Percentiles rank a stretch among this genome's conserved stretches.
Conservation (phyloP, 306 rosid genomes). For the Phaseolus lunatus region DNA sequence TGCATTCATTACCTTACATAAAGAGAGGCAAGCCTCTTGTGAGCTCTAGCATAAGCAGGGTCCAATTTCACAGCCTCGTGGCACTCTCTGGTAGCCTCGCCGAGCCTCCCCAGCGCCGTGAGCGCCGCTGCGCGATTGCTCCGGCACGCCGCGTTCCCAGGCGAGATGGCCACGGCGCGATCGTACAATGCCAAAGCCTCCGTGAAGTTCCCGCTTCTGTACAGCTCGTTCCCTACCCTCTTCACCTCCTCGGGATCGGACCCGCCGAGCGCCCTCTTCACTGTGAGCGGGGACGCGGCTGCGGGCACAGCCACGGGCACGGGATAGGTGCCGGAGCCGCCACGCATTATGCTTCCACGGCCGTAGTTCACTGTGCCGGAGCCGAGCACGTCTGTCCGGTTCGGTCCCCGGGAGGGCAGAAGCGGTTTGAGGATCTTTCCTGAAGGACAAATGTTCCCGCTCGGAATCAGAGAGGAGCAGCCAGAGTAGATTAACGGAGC, state of each 20-base stretch:
- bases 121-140: constrained; percentile 88
- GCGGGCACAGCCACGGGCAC: constrained; percentile 41
- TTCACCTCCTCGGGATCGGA: constrained; percentile 85
- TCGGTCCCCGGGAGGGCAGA: constrained; percentile 52
- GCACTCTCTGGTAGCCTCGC: constrained; percentile 82
- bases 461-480: constrained; percentile 53
- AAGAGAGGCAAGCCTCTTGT: constrained; percentile 82
- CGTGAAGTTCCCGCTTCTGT: constrained; percentile 60
- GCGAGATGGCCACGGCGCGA: constrained; percentile 71
- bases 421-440: constrained; percentile 69
- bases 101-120: constrained; percentile 78
- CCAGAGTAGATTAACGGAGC: constrained; percentile 80
- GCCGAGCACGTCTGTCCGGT: constrained; percentile 73
- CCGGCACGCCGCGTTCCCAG: constrained; percentile 79
- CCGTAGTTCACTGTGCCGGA: constrained; percentile 84
- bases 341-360: constrained; percentile 84
- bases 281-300: constrained; percentile 38
- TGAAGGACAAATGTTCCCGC: constrained; percentile 78
- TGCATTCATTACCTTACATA: constrained; percentile 64
- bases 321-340: constrained; percentile 46
- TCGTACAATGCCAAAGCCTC: constrained; percentile 89
- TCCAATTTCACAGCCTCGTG: constrained; percentile 89
- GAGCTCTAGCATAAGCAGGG: constrained; percentile 76
- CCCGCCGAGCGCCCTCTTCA: constrained; percentile 52
- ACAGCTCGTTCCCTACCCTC: constrained; percentile 72